phyloP scores from a whole-genome alignment of 208 protist species.

The Novymonas esmeraldas region DNA sequence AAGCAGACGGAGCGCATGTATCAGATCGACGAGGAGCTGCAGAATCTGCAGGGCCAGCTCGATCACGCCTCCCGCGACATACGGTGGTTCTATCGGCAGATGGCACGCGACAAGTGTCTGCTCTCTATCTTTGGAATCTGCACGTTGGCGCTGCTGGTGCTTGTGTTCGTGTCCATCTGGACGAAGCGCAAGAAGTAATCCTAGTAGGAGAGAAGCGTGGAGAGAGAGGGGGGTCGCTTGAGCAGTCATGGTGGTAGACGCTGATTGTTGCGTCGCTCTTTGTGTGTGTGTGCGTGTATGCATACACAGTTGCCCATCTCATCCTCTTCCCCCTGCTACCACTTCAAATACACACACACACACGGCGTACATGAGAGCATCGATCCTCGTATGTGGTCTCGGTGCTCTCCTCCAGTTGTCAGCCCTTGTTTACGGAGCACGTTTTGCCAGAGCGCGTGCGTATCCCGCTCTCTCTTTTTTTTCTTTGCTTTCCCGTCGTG shows the following conservation, averaged over 20 bases:
- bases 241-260: too few species aligned
- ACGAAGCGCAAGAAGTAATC: slow-evolving; percentile 47
- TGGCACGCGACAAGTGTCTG: slow-evolving; percentile 83
- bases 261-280: not conserved
- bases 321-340: too few species aligned
- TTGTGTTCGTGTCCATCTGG: slow-evolving; percentile 82
- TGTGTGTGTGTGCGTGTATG: too few species aligned
- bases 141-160: slow-evolving; percentile 56
- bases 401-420: too few species aligned
- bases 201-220: not conserved
- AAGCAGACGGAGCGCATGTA: slow-evolving; percentile 83
- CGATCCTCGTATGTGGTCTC: too few species aligned
- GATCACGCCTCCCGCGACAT: slow-evolving; percentile 75
- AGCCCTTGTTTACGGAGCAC: too few species aligned
- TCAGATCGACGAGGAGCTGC: slow-evolving; percentile 81
- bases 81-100: slow-evolving; percentile 76
- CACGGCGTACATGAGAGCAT: too few species aligned
- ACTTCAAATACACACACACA: too few species aligned
- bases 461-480: not conserved
- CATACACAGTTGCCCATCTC: too few species aligned
- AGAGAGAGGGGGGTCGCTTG: not conserved
- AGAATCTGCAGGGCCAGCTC: slow-evolving; percentile 70
- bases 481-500: too few species aligned
- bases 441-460: too few species aligned
- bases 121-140: slow-evolving; percentile 69